Evolutionary conservation across 1,284 basidiomycete species (phyloP).

Genomic region (Apiotrichum mycotoxinovorans): DNA sequence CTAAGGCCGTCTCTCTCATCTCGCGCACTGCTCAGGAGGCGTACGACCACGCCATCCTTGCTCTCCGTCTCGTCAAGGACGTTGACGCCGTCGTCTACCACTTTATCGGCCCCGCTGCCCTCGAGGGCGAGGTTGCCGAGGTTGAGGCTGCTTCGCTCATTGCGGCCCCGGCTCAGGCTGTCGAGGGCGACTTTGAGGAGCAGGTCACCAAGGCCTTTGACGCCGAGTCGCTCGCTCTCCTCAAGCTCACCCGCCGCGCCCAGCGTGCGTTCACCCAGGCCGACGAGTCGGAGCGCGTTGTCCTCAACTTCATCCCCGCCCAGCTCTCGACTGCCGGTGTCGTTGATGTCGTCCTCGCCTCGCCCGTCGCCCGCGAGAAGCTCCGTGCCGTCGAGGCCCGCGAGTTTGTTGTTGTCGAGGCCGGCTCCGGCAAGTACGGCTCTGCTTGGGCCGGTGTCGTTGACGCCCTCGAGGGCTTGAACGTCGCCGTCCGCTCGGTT

Average conservation of each 20-base stretch:
- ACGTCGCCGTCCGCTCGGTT: conserved; percentile 40
- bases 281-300: conserved; percentile 59
- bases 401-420: conserved; percentile 77
- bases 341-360: conserved; percentile 62
- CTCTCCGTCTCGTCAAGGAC: conserved; percentile 61
- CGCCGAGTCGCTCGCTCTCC: conserved; percentile 61
- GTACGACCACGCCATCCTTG: conserved; percentile 69
- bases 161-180: conserved; percentile 54
- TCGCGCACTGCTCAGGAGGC: conserved; percentile 64
- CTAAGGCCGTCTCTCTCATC: conserved; percentile 57
- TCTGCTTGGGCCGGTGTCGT: conserved; percentile 54
- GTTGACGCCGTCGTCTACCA: conserved; percentile 70
- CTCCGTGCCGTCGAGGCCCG: conserved; percentile 64
- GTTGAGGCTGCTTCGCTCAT: conserved; percentile 56
- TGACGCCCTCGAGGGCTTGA: conserved; percentile 39
- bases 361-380: conserved; percentile 66
- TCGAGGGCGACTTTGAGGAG: conserved; percentile 20
- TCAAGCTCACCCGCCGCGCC: conserved; percentile 61
- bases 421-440: conserved; percentile 80
- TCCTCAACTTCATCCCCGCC: conserved; percentile 68
- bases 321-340: conserved; percentile 56
- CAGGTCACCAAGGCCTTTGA: conserved; percentile 60
- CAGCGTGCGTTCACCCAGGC: conserved; percentile 54
- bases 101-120: conserved; percentile 59
- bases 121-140: conserved; percentile 52